Evolutionary conservation across 2,329 filamentous ascomycete genomes (phyloP), one percentile per base, ranked within the genome.

Genomic region (Hypoxylon sp.): DNA sequence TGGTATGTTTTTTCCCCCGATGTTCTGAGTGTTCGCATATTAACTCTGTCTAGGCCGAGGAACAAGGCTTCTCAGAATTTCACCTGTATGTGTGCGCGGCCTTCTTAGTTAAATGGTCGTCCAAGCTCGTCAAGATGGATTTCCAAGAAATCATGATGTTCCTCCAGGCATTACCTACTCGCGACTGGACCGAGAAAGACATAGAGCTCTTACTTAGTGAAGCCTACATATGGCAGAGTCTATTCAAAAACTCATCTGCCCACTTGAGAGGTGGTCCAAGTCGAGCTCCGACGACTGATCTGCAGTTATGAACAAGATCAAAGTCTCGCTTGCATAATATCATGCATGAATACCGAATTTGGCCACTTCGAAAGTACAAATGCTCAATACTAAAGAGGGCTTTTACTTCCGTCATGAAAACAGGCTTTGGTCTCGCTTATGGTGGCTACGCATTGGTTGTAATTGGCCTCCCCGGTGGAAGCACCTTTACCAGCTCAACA

Each of bases 71-170:
- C 80, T 97, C 95, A 2, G 93, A 96, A 75, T 99, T 99, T 78
- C 96, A 99, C 77, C 88, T 99, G 63, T 99, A 99, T 77, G 96
- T 99, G 39, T 99, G 96, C 78, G 96, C 96, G 23, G 96, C 96
- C 4, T 98, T 99, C 77, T 84, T 99, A 25, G 96, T 98, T 56
- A 99, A 99, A 79, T 99, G 96, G 96, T 97, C 95, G 5, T 91
- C 96, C 71, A 93, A 96, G 77, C 85, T 99, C 47, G 87, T 95
- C 66, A 96, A 94, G 78, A 98, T 98, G 95, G 96, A 99, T 78
- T 98, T 98, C 71, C 87, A 98, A 82, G 95, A 97, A 79, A 91
- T 97, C 64, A 97, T 99, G 94, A 99, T 99, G 95, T 99, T 99
- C 77, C 82, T 99, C 58, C 96, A 99, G 81, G 92, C 93, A 46